A percentile compares a stretch with the other conserved stretches of the same genome.
Conservation (phyloP, 345 rosid genomes). For the Citrus sp. region DNA sequence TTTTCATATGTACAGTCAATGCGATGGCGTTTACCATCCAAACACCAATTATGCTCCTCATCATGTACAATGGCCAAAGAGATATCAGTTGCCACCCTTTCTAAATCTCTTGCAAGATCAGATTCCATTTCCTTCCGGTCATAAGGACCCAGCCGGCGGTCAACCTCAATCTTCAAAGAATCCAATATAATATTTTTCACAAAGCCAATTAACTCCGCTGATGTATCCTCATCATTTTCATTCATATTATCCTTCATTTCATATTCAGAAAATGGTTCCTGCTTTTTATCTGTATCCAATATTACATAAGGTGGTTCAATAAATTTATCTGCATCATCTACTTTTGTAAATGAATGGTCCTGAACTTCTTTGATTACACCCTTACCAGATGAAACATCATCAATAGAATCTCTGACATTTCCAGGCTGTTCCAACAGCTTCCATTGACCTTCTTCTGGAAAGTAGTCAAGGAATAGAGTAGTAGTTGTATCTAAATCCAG, state of each 20-base stretch:
- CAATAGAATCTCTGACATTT: conserved; percentile 29
- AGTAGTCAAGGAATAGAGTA: conserved; percentile 76
- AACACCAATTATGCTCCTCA: conserved; percentile 32
- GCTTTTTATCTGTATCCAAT: conserved; percentile 50
- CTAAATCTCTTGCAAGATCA: conserved; percentile 57
- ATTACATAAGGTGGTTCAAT: conserved; percentile 72
- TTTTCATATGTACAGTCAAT: conserved; percentile 34
- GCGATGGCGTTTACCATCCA: conserved; percentile 28
- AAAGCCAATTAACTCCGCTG: conserved; percentile 48
- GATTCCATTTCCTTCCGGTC: conserved; percentile 55
- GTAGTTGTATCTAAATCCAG: conserved; percentile 70
- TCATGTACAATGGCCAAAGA: conserved; percentile 46
- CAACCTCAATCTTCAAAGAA: conserved; percentile 70
- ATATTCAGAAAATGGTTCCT: conserved; percentile 35
- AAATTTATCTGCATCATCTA: conserved; percentile 29
- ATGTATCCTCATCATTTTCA: conserved; percentile 27
- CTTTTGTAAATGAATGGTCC: conserved; percentile 23
- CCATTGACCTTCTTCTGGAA: conserved; percentile 93
- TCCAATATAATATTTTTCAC: conserved; percentile 59
- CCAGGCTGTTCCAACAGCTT: conserved; percentile 72
- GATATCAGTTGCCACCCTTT: conserved; percentile 64
- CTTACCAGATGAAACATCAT: conserved; percentile 27
- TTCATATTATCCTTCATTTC: conserved; percentile 21
- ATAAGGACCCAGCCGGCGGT: conserved; percentile 56
- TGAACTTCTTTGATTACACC: conserved; percentile 21